Evolutionary conservation across 805 yeast genomes (phyloP), one percentile per base, ranked within the genome.

Genomic region (Dipodascopsis tothii): DNA sequence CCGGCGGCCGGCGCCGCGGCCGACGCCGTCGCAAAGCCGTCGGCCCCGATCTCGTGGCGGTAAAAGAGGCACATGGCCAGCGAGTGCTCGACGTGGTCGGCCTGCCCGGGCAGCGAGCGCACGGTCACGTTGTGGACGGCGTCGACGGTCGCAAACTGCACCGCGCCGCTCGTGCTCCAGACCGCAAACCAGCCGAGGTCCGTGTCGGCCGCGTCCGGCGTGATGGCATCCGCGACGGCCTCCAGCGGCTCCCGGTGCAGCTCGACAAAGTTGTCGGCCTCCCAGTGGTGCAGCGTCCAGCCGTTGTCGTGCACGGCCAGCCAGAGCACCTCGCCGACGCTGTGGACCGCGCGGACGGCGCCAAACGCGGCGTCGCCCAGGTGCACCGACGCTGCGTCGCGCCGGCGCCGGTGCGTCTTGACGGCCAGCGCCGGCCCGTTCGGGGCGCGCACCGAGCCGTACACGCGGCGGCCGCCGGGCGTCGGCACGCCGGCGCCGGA

Each of bases 251-350:
- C 41, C 16, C 33, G 33, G 16, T 33, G 20, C 21, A 49, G 40
- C 6, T 21, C 27, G 9, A 21, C 19, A 30, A 49, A 49, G 22
- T 34, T 27, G 40, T 49, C 53, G 27, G 43, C 53, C 30, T 49
- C 53, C 53, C 53, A 49, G 34, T 47, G 41, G 33, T 49, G 45
- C n/a, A 49, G 35, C 23, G 41, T 40, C 53, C 53, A 49, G n/a
- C 53, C 53, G 18, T 40, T 36, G 18, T 32, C 28, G 23, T 49
- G 53, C 5, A 43, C 22, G 16, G 47, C 25, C 21, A 49, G 44
- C 53, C 53, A 49, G 3, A 40, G 21, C 11, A 48, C 42, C 9
- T 49, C 53, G 20, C 52, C 52, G 11, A 46, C 53, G 9, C 40
- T 49, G 17, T 41, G 43, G 7, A 49, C 51, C 2, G 43, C 30